A percentile compares a stretch with the other conserved stretches of the same genome.
These are phyloP conservation scores for Veloboletus limbatus DNA, from an alignment of 1,284 basidiomycete genomes.

Conservation along the genomic window DNA sequence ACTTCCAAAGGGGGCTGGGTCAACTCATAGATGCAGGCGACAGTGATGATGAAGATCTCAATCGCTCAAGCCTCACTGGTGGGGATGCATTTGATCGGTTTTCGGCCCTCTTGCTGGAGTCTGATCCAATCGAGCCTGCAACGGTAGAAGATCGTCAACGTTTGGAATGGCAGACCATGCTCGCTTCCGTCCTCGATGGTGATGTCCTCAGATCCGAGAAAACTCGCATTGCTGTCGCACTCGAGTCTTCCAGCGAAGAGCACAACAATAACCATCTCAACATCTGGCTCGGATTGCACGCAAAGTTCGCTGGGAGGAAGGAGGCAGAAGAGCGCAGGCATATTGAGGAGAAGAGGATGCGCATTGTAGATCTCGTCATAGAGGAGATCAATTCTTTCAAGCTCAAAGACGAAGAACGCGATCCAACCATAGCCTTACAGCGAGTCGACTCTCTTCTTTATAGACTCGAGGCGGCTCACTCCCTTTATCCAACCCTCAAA, in stretches of 20 bases:
- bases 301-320: conserved; percentile 77
- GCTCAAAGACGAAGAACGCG: conserved; percentile 42
- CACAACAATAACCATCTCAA: conserved; percentile 63
- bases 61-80: conserved; percentile 39
- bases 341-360: conserved; percentile 79
- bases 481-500: conserved; percentile 83
- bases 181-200: conserved; percentile 87
- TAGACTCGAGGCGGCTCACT: conserved; percentile 80
- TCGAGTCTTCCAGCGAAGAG: conserved; percentile 67
- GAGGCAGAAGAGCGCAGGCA: conserved; percentile 81
- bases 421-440: conserved; percentile 56
- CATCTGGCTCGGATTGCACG: conserved; percentile 90
- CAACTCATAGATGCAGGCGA: conserved; percentile 71
- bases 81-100: conserved; percentile 52
- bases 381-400: conserved; percentile 80
- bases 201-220: conserved; percentile 94
- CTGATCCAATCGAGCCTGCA: conserved; percentile 57
- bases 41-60: conserved; percentile 70
- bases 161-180: conserved; percentile 92
- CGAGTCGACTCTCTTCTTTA: conserved; percentile 75
- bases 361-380: conserved; percentile 79
- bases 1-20: conserved; percentile 69
- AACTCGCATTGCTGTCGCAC: conserved; percentile 76
- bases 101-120: conserved; percentile 53
- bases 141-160: conserved; percentile 76